phyloP scores from a whole-genome alignment of 2,329 filamentous ascomycete species.

The Pseudohalonectria lignicola region DNA sequence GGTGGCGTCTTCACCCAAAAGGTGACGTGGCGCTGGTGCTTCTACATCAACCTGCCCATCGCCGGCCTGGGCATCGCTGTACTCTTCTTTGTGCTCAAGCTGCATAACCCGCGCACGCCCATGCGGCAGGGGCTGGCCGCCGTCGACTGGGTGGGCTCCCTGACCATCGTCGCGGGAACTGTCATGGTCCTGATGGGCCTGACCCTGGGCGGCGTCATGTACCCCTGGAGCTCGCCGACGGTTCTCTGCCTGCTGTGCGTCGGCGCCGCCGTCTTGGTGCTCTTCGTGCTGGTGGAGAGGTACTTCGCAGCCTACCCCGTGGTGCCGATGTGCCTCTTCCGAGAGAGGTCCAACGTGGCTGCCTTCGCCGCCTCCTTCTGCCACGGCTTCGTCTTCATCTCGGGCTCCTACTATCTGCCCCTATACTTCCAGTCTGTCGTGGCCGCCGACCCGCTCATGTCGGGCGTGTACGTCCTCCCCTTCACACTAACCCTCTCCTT shows the following conservation, averaged over 20 bases:
- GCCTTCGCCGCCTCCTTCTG: constrained; percentile 56
- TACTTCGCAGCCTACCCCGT: constrained; percentile 66
- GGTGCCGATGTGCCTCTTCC: constrained; percentile 65
- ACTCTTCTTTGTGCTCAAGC: constrained; percentile 51
- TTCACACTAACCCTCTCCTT: constrained; percentile 36
- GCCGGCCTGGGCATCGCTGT: constrained; percentile 32
- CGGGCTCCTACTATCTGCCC: constrained; percentile 62
- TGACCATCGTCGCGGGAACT: constrained; percentile 61
- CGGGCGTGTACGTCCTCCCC: constrained; percentile 50
- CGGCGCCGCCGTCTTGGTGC: constrained; percentile 46
- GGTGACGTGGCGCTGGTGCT: constrained; percentile 56
- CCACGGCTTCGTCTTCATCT: constrained; percentile 70
- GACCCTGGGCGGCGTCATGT: constrained; percentile 68
- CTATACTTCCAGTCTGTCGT: constrained; percentile 63
- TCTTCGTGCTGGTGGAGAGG: constrained; percentile 67
- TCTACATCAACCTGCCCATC: constrained; percentile 47
- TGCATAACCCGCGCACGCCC: constrained; percentile 57
- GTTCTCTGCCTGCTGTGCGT: constrained; percentile 73
- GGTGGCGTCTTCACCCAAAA: constrained; percentile 54
- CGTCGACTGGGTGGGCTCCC: constrained; percentile 45
- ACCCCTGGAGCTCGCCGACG: constrained; percentile 64
- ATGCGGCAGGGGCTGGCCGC: constrained; percentile 51
- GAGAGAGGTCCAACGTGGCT: constrained; percentile 51
- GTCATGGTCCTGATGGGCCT: constrained; percentile 81
- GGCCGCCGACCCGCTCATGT: constrained; percentile 47